phyloP scores from a whole-genome alignment of 768 basidiomycete genomes.

The Amanita pseudoporphyria region DNA sequence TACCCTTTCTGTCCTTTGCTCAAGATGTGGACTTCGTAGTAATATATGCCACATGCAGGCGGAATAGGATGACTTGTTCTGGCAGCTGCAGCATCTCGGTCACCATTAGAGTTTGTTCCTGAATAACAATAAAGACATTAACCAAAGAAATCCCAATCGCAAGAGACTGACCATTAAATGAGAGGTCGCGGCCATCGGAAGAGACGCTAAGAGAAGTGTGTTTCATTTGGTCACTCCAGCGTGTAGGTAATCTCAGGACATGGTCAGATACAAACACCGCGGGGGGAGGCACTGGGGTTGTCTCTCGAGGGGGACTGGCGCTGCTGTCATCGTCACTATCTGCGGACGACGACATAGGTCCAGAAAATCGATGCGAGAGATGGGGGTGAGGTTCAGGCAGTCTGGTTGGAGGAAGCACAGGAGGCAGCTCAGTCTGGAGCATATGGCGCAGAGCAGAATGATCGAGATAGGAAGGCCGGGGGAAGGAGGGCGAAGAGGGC shows the following conservation, averaged over 20 bases:
- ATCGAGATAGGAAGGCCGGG: slow-evolving; percentile 67
- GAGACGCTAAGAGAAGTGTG: slow-evolving; percentile 51
- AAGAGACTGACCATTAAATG: slow-evolving; percentile 47
- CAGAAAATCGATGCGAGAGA: slow-evolving; percentile 15
- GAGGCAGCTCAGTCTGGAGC: slow-evolving; percentile 45
- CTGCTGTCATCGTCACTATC: slow-evolving; percentile 67
- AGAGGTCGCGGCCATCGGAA: slow-evolving; percentile 63
- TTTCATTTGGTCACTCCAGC: slow-evolving; percentile 70
- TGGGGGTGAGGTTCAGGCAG: slow-evolving; percentile 22
- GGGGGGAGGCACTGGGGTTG: slow-evolving; percentile 19
- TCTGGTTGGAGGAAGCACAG: slow-evolving; percentile 26
- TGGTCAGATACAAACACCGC: slow-evolving; percentile 25
- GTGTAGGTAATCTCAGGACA: slow-evolving; percentile 55
- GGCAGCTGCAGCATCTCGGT: slow-evolving; percentile 79
- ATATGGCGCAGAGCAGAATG: slow-evolving; percentile 66
- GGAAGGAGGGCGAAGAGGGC: slow-evolving; percentile 33
- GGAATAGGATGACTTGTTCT: slow-evolving; percentile 74
- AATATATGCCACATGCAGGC: slow-evolving; percentile 83
- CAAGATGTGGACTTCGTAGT: slow-evolving; percentile 84
- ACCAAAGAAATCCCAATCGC: background rate
- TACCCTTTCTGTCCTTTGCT: slow-evolving; percentile 78
- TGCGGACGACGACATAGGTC: slow-evolving; percentile 29
- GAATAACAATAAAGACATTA: background rate
- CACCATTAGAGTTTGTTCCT: slow-evolving; percentile 27
- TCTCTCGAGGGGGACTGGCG: slow-evolving; percentile 37